Evolutionary conservation across 2,329 filamentous ascomycete species (phyloP).

Genomic region (Fusarium sterilihyphosum): DNA sequence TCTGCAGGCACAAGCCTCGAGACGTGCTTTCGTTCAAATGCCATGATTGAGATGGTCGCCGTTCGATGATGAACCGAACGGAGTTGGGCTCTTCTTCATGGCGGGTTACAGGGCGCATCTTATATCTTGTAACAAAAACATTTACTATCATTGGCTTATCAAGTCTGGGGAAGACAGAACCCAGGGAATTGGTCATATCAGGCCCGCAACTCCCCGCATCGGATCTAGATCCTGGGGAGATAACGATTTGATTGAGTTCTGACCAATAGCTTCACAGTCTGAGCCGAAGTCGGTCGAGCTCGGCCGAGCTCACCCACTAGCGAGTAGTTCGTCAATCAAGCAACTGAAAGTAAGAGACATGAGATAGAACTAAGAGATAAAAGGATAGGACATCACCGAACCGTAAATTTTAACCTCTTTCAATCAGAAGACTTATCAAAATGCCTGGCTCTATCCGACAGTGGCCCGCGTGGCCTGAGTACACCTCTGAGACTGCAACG

Average conservation of each 20-base stretch:
- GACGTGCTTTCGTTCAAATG: background rate
- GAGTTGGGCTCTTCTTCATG: background rate
- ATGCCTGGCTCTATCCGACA: background rate
- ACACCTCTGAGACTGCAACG: background rate
- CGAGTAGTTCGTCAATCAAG: background rate
- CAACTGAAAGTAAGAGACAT: background rate
- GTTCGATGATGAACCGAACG: background rate
- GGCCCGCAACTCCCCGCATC: background rate
- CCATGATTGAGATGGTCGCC: background rate
- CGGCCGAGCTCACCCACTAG: background rate
- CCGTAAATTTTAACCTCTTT: background rate
- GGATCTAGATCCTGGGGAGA: background rate
- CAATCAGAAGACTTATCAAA: background rate
- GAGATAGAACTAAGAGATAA: background rate
- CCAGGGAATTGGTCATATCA: background rate
- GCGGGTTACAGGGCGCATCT: background rate
- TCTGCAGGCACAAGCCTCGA: background rate
- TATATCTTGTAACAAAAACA: background rate
- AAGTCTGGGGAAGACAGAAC: background rate
- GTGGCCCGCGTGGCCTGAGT: background rate
- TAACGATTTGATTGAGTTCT: background rate
- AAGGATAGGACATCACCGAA: background rate
- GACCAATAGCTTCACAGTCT: background rate
- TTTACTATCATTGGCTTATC: background rate
- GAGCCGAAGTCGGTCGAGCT: background rate